Evolutionary conservation across 306 rosid species (phyloP).

Genomic region (Acacia crassicarpa): DNA sequence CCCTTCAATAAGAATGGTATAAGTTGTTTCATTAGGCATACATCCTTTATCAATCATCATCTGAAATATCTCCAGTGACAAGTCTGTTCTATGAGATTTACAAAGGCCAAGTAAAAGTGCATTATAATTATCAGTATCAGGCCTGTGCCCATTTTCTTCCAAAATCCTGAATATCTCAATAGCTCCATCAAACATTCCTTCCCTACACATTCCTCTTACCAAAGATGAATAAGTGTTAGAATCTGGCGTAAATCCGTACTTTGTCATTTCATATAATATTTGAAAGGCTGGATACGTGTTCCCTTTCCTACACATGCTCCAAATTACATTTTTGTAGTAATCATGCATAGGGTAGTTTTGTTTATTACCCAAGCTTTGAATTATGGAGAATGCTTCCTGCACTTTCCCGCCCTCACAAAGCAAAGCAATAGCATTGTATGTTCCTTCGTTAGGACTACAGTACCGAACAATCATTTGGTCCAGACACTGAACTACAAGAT

Average conservation of each 20-base stretch:
- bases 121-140: conserved; percentile 70
- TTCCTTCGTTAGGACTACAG: conserved; percentile 72
- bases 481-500: conserved; percentile 63
- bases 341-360: conserved; percentile 53
- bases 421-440: conserved; percentile 71
- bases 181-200: conserved; percentile 85
- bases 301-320: conserved; percentile 79
- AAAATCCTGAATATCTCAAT: conserved; percentile 68
- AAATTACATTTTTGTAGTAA: conserved; percentile 60
- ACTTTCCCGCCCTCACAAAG: conserved; percentile 74
- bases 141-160: conserved; percentile 63
- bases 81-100: conserved; percentile 66
- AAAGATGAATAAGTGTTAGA: conserved; percentile 76
- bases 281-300: conserved; percentile 86
- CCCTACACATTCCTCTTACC: conserved; percentile 83
- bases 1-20: conserved; percentile 79
- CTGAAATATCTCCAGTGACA: conserved; percentile 61
- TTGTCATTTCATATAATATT: conserved; percentile 77
- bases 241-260: conserved; percentile 75
- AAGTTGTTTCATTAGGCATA: conserved; percentile 78
- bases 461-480: conserved; percentile 68
- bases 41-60: conserved; percentile 69
- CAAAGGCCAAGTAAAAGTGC: conserved; percentile 78
- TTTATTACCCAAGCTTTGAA: conserved; percentile 64
- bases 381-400: conserved; percentile 67